Conservation (phyloP, 1,284 basidiomycete species). For the Mycosarcoma maydis region DNA sequence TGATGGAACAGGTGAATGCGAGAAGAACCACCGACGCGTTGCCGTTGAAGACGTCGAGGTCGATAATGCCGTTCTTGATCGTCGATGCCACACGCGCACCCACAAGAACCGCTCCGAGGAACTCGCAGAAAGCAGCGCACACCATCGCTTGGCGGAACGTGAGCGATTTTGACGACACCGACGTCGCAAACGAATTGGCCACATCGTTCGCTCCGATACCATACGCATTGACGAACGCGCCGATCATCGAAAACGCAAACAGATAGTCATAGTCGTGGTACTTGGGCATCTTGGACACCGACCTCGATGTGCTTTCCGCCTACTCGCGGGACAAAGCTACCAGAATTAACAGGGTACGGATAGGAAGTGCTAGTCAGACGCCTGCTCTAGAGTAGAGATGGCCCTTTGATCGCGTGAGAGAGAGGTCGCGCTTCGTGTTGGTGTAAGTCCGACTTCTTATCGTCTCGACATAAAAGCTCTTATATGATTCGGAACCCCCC, state of each 20-base stretch:
- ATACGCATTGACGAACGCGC: slow-evolving; percentile 40
- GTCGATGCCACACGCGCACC: slow-evolving; percentile 46
- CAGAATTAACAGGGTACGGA: too few relatives aligned
- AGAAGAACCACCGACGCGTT: slow-evolving; percentile 40
- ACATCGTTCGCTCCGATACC: slow-evolving; percentile 55
- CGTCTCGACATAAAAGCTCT: too few relatives aligned
- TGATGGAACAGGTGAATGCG: slow-evolving; percentile 47
- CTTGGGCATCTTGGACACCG: slow-evolving; percentile 22
- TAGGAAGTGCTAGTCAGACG: too few relatives aligned
- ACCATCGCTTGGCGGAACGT: slow-evolving; percentile 45
- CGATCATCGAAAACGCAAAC: slow-evolving; percentile 45
- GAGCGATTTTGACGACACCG: slow-evolving; percentile 43
- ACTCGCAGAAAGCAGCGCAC: slow-evolving; percentile 41
- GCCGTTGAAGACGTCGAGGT: slow-evolving; percentile 32
- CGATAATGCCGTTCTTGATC: slow-evolving; percentile 52
- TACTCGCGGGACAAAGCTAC: too few relatives aligned
- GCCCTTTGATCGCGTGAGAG: too few relatives aligned
- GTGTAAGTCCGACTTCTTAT: too few relatives aligned
- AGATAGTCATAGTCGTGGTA: slow-evolving; percentile 49
- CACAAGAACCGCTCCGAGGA: slow-evolving; percentile 47
- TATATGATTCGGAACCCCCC: too few relatives aligned
- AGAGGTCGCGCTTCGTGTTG: too few relatives aligned
- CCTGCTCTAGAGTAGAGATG: too few relatives aligned
- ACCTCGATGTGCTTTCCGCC: too few relatives aligned
- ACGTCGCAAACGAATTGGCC: slow-evolving; percentile 53